Conservation (phyloP, 768 basidiomycete genomes). For the Rhizopogon vulgaris region DNA sequence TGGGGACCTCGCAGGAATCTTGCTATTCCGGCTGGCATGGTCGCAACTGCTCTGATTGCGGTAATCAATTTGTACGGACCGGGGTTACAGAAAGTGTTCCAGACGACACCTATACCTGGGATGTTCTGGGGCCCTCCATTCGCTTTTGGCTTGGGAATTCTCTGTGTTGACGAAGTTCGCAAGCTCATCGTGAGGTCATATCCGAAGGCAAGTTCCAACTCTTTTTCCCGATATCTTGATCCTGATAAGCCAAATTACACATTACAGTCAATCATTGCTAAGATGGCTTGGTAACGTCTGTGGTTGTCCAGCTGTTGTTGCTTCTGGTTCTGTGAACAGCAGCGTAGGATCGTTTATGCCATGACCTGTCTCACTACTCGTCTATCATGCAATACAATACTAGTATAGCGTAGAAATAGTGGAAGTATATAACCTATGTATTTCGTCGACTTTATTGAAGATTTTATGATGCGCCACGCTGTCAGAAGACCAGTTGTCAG, state of each 20-base stretch:
- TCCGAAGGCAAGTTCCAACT: slow-evolving; percentile 28
- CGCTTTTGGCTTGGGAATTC: slow-evolving; percentile 33
- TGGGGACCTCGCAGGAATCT: slow-evolving; percentile 40
- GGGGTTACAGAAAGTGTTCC: slow-evolving; percentile 37
- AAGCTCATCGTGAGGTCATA: slow-evolving; percentile 39
- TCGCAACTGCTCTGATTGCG: slow-evolving; percentile 36
- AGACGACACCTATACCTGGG: slow-evolving; percentile 35
- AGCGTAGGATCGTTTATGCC: not conserved
- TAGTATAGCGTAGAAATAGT: too few species aligned
- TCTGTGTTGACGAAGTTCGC: slow-evolving; percentile 37
- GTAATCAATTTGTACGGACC: slow-evolving; percentile 38
- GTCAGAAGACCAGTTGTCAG: too few species aligned
- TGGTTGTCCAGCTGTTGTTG: not conserved
- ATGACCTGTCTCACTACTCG: too few species aligned
- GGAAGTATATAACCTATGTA: too few species aligned
- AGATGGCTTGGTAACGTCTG: slow-evolving; percentile 29
- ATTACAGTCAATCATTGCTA: slow-evolving; percentile 30
- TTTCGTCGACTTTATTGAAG: too few species aligned
- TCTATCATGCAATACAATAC: not conserved
- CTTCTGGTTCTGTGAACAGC: not conserved
- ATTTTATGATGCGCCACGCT: too few species aligned
- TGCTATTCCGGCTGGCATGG: slow-evolving; percentile 32
- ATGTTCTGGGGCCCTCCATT: slow-evolving; percentile 47
- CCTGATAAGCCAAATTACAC: slow-evolving; percentile 4
- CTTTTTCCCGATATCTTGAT: not conserved